Conservation (phyloP, 371 early-diverging fungal genomes). For the Batkoa obscura region DNA sequence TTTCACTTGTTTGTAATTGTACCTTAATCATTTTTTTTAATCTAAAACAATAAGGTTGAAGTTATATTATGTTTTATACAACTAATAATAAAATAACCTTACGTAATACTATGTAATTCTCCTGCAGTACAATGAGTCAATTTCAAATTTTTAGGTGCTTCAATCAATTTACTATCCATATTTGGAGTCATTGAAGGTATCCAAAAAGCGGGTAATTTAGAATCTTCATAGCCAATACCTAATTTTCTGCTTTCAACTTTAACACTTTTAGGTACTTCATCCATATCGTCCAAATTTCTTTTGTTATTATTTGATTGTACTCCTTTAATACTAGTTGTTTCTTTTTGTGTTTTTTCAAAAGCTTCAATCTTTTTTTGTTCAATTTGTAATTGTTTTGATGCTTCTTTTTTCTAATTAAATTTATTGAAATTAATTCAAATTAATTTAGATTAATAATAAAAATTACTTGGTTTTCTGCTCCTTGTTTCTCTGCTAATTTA, state of each 20-base stretch:
- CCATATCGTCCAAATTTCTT: neutral
- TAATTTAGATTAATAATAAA: neutral
- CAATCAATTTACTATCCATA: neutral
- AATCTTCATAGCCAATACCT: neutral
- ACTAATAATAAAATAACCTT: neutral
- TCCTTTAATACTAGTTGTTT: too few relatives aligned
- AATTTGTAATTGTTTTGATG: neutral
- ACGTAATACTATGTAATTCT: slow-evolving; percentile 1
- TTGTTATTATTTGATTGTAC: too few relatives aligned
- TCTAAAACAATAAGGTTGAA: neutral
- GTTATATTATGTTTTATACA: neutral
- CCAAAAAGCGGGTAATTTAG: slow-evolving; percentile 4
- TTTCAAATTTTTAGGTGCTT: neutral
- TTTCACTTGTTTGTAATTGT: neutral
- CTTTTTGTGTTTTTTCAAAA: too few relatives aligned
- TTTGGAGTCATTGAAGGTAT: neutral
- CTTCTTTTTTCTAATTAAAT: neutral
- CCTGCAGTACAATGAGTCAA: neutral
- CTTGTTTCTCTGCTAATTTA: neutral
- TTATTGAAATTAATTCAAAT: neutral
- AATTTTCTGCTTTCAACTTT: neutral
- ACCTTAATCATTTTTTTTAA: neutral
- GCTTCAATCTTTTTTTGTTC: neutral
- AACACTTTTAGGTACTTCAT: too few relatives aligned
- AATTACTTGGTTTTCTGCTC: neutral